Conservation (phyloP, 345 rosid species). For the Stellera chamaejasme region DNA sequence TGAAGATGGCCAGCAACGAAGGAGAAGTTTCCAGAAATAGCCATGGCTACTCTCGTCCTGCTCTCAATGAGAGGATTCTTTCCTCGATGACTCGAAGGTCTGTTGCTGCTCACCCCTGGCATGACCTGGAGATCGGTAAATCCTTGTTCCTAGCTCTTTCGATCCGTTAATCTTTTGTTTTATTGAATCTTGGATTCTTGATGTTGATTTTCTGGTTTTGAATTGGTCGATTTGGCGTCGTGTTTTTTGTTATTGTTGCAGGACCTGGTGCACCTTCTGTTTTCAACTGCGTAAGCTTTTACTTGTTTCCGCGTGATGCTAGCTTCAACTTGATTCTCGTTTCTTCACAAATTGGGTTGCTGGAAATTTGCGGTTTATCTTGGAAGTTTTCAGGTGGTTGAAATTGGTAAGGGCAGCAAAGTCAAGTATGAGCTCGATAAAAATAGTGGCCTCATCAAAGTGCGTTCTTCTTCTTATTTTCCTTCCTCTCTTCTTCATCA, state of each 20-base stretch:
- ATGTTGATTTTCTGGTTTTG: not conserved
- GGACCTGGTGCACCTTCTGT: slow-evolving; percentile 85
- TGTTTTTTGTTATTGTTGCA: slow-evolving; percentile 17
- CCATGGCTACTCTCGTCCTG: slow-evolving; percentile 19
- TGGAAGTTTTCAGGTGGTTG: slow-evolving; percentile 58
- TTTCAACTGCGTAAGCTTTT: slow-evolving; percentile 74
- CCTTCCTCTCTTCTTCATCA: not conserved
- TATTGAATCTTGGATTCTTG: too few species aligned
- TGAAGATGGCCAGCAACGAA: slow-evolving; percentile 38
- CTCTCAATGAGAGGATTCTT: slow-evolving; percentile 71
- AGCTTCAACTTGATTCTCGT: not conserved
- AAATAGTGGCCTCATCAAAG: slow-evolving; percentile 80
- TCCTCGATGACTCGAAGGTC: slow-evolving; percentile 69
- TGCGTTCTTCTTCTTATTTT: slow-evolving; percentile 17
- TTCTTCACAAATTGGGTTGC: not conserved
- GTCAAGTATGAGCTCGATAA: slow-evolving; percentile 99
- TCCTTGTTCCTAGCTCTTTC: too few species aligned
- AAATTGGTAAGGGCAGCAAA: slow-evolving; percentile 92
- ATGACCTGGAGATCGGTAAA: slow-evolving; percentile 81
- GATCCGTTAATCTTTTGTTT: too few species aligned
- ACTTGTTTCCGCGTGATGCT: not conserved
- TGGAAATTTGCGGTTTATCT: not conserved
- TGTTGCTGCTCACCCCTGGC: slow-evolving; percentile 97
- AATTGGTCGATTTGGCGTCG: not conserved
- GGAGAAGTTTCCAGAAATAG: slow-evolving; percentile 24